phyloP scores from a whole-genome alignment of 2,329 filamentous ascomycete genomes.

The Epichloe typhina region DNA sequence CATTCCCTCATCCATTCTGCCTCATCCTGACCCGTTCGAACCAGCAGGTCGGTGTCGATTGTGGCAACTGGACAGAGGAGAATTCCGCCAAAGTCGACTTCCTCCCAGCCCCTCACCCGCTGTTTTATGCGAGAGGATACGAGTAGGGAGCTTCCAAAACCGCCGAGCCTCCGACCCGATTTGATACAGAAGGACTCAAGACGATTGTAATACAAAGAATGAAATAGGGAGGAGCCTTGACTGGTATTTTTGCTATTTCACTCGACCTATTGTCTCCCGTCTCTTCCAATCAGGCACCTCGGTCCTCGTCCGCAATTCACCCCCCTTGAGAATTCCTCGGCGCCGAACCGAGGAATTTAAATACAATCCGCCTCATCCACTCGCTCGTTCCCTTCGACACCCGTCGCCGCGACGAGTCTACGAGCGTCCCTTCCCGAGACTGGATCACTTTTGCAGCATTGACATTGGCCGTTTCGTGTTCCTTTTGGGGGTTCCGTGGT shows the following conservation, averaged over 20 bases:
- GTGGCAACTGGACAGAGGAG: conserved; percentile 20
- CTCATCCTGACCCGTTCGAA: conserved; percentile 30
- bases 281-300: conserved; percentile 8
- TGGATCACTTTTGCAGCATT: conserved; percentile 9
- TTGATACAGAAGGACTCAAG: conserved; percentile 7
- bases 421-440: conserved; percentile 24
- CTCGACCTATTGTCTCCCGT: conserved; percentile 3
- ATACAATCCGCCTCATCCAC: conserved; percentile 16
- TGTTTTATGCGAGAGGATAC: conserved; percentile 15
- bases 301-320: conserved; percentile 9
- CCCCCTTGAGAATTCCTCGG: conserved; percentile 27
- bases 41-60: conserved; percentile 22
- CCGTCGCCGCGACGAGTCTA: conserved; percentile 11
- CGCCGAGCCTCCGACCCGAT: conserved; percentile 6
- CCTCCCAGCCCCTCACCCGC: conserved; percentile 9
- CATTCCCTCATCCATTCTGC: conserved; percentile 39
- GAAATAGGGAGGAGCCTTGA: conserved; percentile 21
- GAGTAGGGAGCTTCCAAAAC: conserved; percentile 15
- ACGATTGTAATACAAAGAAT: conserved; percentile 8
- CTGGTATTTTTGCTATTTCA: conserved; percentile 25
- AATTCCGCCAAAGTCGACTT: conserved; percentile 16
- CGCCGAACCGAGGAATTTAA: conserved; percentile 29
- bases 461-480: conserved; percentile 8
- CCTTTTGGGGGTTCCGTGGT: neutral
- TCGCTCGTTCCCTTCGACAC: conserved; percentile 16